Evolutionary conservation across 1,139 yeast genomes (phyloP).

Genomic region (Protomyces pachydermus): DNA sequence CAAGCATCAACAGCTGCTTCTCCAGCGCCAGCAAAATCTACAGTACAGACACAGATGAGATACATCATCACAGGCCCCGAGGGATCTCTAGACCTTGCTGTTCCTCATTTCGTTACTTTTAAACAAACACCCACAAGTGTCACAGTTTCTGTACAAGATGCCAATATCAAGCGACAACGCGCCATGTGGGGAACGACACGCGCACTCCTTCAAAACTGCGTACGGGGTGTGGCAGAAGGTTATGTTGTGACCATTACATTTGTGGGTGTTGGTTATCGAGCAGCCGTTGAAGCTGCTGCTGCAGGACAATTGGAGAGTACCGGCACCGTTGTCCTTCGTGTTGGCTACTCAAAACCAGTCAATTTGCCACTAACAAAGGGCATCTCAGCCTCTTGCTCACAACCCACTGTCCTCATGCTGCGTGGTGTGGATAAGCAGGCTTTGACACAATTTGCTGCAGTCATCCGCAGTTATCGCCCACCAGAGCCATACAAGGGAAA

Average conservation of each 20-base stretch:
- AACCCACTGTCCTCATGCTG: slow-evolving; percentile 78
- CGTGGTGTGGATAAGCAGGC: slow-evolving; percentile 88
- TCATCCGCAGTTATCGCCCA: slow-evolving; percentile 76
- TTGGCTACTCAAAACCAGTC: slow-evolving; percentile 35
- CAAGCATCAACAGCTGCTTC: background rate
- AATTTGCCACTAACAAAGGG: slow-evolving; percentile 60
- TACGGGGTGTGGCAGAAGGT: slow-evolving; percentile 87
- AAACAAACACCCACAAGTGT: background rate
- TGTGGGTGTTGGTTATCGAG: slow-evolving; percentile 97
- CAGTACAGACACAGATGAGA: background rate
- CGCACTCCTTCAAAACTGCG: slow-evolving; percentile 67
- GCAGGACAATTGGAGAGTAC: slow-evolving; percentile 40
- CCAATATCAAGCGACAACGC: slow-evolving; percentile 61
- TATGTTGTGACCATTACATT: slow-evolving; percentile 81
- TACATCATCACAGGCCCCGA: slow-evolving; percentile 8
- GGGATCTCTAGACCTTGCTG: slow-evolving; percentile 3
- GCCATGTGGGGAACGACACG: slow-evolving; percentile 96
- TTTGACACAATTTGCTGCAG: slow-evolving; percentile 83
- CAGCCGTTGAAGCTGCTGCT: slow-evolving; percentile 51
- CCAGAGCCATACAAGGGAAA: slow-evolving; percentile 99
- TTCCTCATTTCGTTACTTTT: slow-evolving; percentile 9
- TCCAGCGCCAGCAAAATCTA: background rate
- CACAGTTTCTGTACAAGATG: slow-evolving; percentile 48
- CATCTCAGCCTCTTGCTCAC: slow-evolving; percentile 67
- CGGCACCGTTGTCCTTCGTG: slow-evolving; percentile 45